Evolutionary conservation across 1,139 yeast species (phyloP).

Genomic region (Blastobotrys petasosporus): DNA sequence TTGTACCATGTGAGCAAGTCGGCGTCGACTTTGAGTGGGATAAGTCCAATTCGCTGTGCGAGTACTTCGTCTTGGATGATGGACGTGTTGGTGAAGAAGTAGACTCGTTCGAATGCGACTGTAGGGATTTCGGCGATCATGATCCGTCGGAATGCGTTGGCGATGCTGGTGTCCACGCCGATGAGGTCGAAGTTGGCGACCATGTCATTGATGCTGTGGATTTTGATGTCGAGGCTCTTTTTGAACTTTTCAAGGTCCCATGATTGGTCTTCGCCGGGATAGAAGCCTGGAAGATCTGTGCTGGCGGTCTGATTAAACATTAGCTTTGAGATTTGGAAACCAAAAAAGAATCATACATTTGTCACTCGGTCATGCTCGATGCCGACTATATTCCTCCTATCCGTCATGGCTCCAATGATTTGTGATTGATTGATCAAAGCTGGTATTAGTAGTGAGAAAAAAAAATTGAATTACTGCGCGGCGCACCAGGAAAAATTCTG

Average conservation of each 20-base stretch:
- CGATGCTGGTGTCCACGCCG: constrained; percentile 83
- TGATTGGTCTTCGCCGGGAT: constrained; percentile 55
- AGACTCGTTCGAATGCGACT: constrained; percentile 89
- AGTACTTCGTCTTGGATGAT: constrained; percentile 96
- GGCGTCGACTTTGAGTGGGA: constrained; percentile 91
- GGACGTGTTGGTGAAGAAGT: constrained; percentile 87
- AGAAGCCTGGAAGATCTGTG: constrained; percentile 86
- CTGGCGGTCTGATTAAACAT: constrained; percentile 47
- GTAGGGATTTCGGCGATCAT: constrained; percentile 96
- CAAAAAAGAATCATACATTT: constrained; percentile 39
- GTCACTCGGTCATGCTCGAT: constrained; percentile 90
- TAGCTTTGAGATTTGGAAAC: not conserved
- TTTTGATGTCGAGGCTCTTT: constrained; percentile 58
- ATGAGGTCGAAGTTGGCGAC: constrained; percentile 82
- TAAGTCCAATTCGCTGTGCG: constrained; percentile 88
- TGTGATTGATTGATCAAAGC: not conserved
- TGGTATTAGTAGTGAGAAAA: not conserved
- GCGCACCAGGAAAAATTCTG: not conserved
- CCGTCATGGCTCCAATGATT: constrained; percentile 11
- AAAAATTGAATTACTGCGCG: not conserved
- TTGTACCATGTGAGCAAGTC: constrained; percentile 61
- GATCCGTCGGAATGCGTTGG: constrained; percentile 94
- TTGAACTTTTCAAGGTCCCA: constrained; percentile 87
- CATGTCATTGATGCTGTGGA: constrained; percentile 56
- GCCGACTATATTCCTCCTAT: constrained; percentile 58